Base-by-base conservation (phyloP, 2,329 filamentous ascomycete species). In the Aspergillus ruber region DNA sequence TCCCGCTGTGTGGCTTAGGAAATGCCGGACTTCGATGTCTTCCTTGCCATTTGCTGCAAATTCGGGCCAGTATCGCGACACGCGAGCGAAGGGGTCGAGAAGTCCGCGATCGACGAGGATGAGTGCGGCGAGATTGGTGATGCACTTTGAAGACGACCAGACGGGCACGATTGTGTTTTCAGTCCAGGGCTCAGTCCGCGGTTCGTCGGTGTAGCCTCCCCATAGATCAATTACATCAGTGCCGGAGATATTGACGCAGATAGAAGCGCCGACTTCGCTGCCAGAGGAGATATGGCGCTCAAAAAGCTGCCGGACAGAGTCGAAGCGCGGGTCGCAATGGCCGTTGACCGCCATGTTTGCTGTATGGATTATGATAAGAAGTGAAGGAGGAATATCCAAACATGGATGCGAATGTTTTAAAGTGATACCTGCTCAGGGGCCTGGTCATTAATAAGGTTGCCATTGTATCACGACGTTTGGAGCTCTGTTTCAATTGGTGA, bases 21-120 rank as follows among this genome's bases (percentile, higher is more conserved):
- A 12, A 49, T 75, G 72, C 1, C 64, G 60, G 5, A 75, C 65
- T 9, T 64, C 51, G 39, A 74, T 55, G 12, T 66, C 53, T 35
- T 69, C 57, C 42, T 75, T 74, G 33, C 70, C 72, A 17, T 71
- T 69, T 10, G 51, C 61, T 0, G 59, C 69, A 46, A 75, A 75
- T 40, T 75, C 74, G 1, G 74, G 74, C 74, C 74, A 76, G 59
- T 75, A 70, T 35, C 64, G 59, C 1, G 66, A 51, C 1, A 76
- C 69, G 2, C 65, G 65, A 10, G 63, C 70, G 40, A 69, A 50
- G 1, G 63, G 54, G 45, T 66, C 57, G 1, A 76, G 47, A 0
- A 66, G 50, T 3, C 69, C 70, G 3, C 70, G 66, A 41, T 72
- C 65, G 27, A 71, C 61, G 6, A 73, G 67, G 18, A 74, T 55